phyloP scores from a whole-genome alignment of 495 filamentous ascomycete genomes.

The Neurospora tetraspora region DNA sequence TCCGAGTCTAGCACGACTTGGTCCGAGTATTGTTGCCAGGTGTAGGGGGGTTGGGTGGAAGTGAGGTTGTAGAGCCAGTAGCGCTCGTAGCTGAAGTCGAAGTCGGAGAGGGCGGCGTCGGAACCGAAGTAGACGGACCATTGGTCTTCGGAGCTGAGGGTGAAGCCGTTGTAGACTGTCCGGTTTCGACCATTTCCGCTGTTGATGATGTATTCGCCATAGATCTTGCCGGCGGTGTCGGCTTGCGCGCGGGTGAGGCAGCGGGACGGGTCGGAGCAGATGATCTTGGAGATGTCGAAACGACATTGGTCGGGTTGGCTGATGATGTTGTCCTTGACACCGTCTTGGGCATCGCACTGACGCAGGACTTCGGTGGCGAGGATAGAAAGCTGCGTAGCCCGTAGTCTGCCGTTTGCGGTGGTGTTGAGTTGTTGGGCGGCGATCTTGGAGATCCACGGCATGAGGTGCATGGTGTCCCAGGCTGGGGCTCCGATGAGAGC shows the following conservation, averaged over 20 bases:
- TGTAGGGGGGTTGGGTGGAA: constrained; percentile 17
- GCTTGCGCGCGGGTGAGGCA: constrained; percentile 52
- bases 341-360: constrained; percentile 59
- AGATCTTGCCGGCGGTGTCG: constrained; percentile 41
- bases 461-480: constrained; percentile 38
- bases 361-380: constrained; percentile 49
- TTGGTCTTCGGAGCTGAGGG: constrained; percentile 23
- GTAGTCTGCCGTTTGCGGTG: constrained; percentile 40
- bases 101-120: constrained; percentile 13
- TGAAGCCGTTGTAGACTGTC: constrained; percentile 42
- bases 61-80: constrained; percentile 34
- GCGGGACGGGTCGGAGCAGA: constrained; percentile 34
- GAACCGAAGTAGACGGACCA: constrained; percentile 19
- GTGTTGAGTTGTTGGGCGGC: constrained; percentile 31
- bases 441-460: constrained; percentile 31
- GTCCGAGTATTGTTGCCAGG: constrained; percentile 26
- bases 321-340: constrained; percentile 54
- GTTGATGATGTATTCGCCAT: constrained; percentile 39
- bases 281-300: constrained; percentile 42
- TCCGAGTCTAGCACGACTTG: constrained; percentile 13
- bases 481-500: constrained; percentile 35
- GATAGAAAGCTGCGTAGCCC: constrained; percentile 36
- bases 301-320: constrained; percentile 49
- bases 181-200: constrained; percentile 14
- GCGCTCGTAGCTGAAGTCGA: constrained; percentile 27